Evolutionary conservation across 306 rosid species (phyloP), one percentile per base, ranked within the genome.

Genomic region (Vicia faba): DNA sequence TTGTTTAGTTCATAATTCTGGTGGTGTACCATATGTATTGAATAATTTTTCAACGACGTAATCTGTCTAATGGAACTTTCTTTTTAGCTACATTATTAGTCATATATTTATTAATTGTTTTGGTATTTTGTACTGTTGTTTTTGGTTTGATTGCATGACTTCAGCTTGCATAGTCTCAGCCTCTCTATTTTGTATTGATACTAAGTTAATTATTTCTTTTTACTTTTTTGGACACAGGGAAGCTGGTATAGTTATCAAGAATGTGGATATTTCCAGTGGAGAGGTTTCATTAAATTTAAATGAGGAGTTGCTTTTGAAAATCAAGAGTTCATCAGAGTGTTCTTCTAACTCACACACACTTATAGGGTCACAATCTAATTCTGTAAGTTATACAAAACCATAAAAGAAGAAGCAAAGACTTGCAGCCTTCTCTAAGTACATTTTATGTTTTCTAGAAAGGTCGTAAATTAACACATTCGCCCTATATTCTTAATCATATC

Each of bases 371-470:
- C 73, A 75, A 68, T 82, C 66, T 61, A 90, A 83, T 75, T 78
- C 86, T 62, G 51, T 55, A 65, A 76, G 72, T 60, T 8, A 86
- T 58, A 75, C 72, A 70, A 80, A 74, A 61, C 69, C 77, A 66
- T 78, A 78, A 55, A 79, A 88, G 75, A 76, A 88, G 78, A 85
- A 78, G 72, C 84, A 80, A 79, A 70, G 74, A 49, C 81, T 76
- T 78, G 80, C 63, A 61, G 68, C 87, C 11, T 73, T 90, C 82
- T 84, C 96, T 61, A 95, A 88, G 80, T 86, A 86, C 78, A 72
- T 58, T 65, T 90, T 28, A 66, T 86, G 75, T 85, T 91, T 85
- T 97, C 99, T 13, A 97, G 90, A 78, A 95, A 95, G 99, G 99
- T 93, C 78, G 79, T 77, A 64, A 69, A 70, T 70, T 71, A 59